Base-by-base conservation (phyloP, 257 asterid genomes). In the Hygrophila difformis region DNA sequence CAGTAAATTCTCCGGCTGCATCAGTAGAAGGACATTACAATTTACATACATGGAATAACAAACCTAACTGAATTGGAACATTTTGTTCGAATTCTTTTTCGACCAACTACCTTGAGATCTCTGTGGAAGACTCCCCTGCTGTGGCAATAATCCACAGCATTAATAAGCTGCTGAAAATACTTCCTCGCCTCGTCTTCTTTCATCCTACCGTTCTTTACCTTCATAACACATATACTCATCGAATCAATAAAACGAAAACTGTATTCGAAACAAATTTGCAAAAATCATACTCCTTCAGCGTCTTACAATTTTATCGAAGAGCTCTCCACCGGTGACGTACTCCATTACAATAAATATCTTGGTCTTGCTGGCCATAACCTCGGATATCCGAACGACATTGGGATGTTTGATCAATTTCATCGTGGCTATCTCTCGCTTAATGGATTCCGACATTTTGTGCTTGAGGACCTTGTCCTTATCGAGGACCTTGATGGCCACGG, bases 351-450 rank as follows among this genome's bases (percentile, higher is more conserved):
- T 84, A 51, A 65, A 88, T 63, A 88, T 84, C 76, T 88, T 84
- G 40, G 95, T 81, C 82, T 76, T 88, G 82, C 97, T 88, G 45
- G 76, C 97, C 93, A 88, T 72, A 61, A 87, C 97, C 97, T 88
- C 97, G 2, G 72, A 59, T 44, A 88, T 62, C 40, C 70, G 67
- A 54, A 88, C 95, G 16, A 84, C 97, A 73, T 88, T 68, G 26
- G 97, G 97, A 61, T 88, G 97, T 38, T 76, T 88, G 16, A 88
- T 78, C 69, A 88, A 66, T 64, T 88, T 88, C 95, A 88, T 88
- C 18, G 94, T 88, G 18, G 92, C 87, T 52, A 88, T 78, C 69
- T 88, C 95, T 57, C 94, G 85, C 67, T 68, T 81, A 60, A 88
- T 78, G 94, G 84, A 94, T 56, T 88, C 95, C 8, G 97, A 76